Base-by-base conservation (phyloP, 495 filamentous ascomycete genomes). In the Acidiella bohemica region DNA sequence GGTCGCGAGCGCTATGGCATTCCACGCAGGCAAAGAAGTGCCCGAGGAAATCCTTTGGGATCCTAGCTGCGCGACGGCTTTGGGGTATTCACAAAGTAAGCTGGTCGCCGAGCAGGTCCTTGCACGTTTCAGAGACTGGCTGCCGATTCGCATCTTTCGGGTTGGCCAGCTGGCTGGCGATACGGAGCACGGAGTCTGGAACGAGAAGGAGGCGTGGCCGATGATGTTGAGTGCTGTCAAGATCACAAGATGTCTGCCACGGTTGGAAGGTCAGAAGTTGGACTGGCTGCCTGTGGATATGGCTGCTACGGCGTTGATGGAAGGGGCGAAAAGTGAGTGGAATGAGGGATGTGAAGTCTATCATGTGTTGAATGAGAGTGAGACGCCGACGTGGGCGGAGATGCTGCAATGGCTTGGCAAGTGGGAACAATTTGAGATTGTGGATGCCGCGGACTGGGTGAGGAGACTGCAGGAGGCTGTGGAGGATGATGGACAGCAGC, bases 51-150 rank as follows among this genome's bases (percentile, higher is more conserved):
- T 73, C 14, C 66, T 70, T 0, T 28, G 47, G 2, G 56, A 68
- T 9, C 68, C 76, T 5, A 34, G 39, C 5, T 57, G 68, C 27
- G 68, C 75, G 0, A 67, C 70, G 6, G 51, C 57, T 0, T 62
- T 76, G 22, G 76, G 76, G 5, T 81, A 81, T 43, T 68, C 68
- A 0, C 68, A 67, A 22, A 72, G 67, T 3, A 81, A 81, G 56
- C 76, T 75, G 57, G 71, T 78, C 5, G 68, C 71, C 0, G 76
- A 81, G 54, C 53, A 69, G 10, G 64, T 73, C 8, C 71, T 7
- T 33, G 7, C 7, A 27, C 25, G 25, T n/a, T n/a, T n/a, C n/a
- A n/a, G n/a, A n/a, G n/a, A n/a, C n/a, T n/a, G 25, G 65, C 41
- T 24, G 35, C 11, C 45, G 50, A 27, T 76, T 9, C 32, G 39